Evolutionary conservation across 352 stramenopile species (phyloP).

Genomic region (Peronospora destructor): DNA sequence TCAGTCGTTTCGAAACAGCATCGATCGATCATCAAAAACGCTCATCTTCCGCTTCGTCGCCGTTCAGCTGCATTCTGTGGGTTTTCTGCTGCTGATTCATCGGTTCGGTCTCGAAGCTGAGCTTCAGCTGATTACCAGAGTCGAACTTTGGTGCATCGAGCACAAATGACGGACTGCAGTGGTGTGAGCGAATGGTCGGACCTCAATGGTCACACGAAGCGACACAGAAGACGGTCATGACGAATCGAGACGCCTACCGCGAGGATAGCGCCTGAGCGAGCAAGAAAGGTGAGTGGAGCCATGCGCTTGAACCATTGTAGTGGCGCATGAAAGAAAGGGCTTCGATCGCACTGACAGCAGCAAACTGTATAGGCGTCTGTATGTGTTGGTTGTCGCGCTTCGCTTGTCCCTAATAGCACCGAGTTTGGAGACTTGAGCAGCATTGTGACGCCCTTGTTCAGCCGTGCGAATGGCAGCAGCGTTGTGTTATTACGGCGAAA

Average conservation of each 20-base stretch:
- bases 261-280: slow-evolving; percentile 9
- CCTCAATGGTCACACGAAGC: slow-evolving; percentile 27
- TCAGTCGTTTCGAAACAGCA: slow-evolving; percentile 13
- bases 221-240: slow-evolving; percentile 17
- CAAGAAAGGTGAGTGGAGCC: slow-evolving; percentile 1
- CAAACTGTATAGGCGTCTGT: slow-evolving; percentile 55
- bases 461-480: slow-evolving; percentile 42
- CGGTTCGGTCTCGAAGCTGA: neutral
- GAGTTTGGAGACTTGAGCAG: slow-evolving; percentile 37
- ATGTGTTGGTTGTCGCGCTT: slow-evolving; percentile 60
- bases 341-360: slow-evolving; percentile 36
- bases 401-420: slow-evolving; percentile 43
- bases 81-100: neutral
- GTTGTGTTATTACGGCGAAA: slow-evolving; percentile 15
- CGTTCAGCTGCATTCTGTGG: slow-evolving; percentile 3
- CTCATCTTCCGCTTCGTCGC: neutral
- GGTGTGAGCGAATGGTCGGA: slow-evolving; percentile 2
- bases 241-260: slow-evolving; percentile 1
- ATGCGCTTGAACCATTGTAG: slow-evolving; percentile 3
- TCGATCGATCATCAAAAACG: slow-evolving; percentile 14
- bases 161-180: slow-evolving; percentile 42
- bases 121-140: neutral
- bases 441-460: slow-evolving; percentile 26
- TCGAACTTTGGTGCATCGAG: slow-evolving; percentile 22
- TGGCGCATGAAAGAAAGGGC: slow-evolving; percentile 12